A percentile compares a stretch with the other conserved stretches of the same genome.
Conservation (phyloP, 2,329 filamentous ascomycete genomes). For the Xylariaceae sp. region DNA sequence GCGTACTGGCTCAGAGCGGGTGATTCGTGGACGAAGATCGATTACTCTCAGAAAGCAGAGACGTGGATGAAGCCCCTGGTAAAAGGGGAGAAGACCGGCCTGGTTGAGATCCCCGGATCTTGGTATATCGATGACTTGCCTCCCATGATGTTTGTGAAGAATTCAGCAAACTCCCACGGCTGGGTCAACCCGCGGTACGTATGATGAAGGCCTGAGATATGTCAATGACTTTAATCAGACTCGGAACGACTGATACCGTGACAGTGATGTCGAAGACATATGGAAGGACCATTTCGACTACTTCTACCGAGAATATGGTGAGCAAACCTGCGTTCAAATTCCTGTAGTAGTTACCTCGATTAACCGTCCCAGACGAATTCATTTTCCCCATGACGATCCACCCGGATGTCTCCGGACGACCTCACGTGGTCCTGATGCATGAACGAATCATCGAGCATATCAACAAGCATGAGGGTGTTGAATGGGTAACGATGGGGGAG, state of each 20-base stretch:
- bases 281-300: conserved; percentile 66
- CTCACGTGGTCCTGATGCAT: conserved; percentile 36
- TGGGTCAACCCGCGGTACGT: conserved; percentile 44
- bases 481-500: conserved; percentile 30
- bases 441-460: conserved; percentile 38
- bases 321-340: background rate
- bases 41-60: conserved; percentile 56
- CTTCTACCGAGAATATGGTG: conserved; percentile 65
- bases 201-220: background rate
- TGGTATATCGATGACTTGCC: conserved; percentile 60
- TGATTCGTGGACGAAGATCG: conserved; percentile 63
- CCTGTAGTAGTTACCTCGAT: background rate
- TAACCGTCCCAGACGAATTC: conserved; percentile 49
- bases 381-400: conserved; percentile 75
- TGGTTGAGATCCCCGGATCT: conserved; percentile 58
- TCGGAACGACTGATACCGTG: background rate
- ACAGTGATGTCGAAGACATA: conserved; percentile 53
- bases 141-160: conserved; percentile 70
- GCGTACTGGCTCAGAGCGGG: conserved; percentile 60
- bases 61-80: conserved; percentile 63
- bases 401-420: conserved; percentile 65
- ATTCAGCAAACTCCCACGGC: conserved; percentile 59
- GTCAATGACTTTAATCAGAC: too few relatives aligned
- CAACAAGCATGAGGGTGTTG: conserved; percentile 25
- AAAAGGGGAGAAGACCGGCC: conserved; percentile 53